Base-by-base conservation (phyloP, 306 rosid genomes). In the Lotus japonicus region DNA sequence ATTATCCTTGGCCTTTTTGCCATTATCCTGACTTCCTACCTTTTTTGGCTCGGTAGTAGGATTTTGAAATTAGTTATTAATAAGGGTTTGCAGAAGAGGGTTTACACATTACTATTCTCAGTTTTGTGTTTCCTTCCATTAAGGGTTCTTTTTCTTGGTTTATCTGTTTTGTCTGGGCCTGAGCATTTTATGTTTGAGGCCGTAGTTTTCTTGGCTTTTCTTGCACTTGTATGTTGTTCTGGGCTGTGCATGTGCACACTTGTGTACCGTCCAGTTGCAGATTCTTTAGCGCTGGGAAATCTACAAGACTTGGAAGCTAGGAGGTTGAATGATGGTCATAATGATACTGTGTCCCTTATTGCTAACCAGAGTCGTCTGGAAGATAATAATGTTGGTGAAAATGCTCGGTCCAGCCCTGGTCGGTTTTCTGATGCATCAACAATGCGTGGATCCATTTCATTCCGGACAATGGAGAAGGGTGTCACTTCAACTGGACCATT, bases 1-100 rank as follows among this genome's bases (percentile, higher is more conserved):
- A 71, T 94, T 58, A 77, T 94, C 72, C 96, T 84, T 6, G 98
- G 96, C 58, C 74, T 88, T 82, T 94, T 86, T 74, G 87, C 92
- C 70, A 54, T 81, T 64, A 71, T 94, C 77, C 83, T 94, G 69
- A 94, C 92, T 53, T 80, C 82, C 84, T 94, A 94, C 82, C 80
- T 90, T 77, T 90, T 90, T 82, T 94, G 97, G 97, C 96, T 94
- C 68, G 98, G 96, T 79, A 86, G 96, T 78, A 85, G 79, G 86
- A 94, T 94, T 85, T 85, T 94, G 85, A 90, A 88, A 81, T 77
- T 83, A 89, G 98, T 94, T 66, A 94, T 94, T 77, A 94, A 94
- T 72, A 90, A 82, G 91, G 92, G 91, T 71, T 74, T 94, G 89
- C 98, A 94, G 85, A 94, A 84, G 82, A 88, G 98, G 85, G 95